phyloP scores from a whole-genome alignment of 2,329 filamentous ascomycete species.

The Penicillium italicum region DNA sequence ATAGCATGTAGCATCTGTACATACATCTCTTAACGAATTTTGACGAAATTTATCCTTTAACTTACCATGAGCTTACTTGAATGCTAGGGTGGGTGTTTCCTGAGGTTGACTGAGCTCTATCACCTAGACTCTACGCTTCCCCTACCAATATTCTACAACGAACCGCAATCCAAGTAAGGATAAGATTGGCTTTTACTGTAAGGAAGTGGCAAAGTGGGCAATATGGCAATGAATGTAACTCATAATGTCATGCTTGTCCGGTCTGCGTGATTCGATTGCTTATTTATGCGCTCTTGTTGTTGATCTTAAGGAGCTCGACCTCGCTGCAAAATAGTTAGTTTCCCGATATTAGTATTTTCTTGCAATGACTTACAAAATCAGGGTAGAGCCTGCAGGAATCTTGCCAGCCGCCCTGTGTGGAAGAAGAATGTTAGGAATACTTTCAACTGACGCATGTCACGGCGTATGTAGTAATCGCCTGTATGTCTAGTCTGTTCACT shows the following conservation, averaged over 20 bases:
- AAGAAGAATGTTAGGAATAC: constrained; percentile 9
- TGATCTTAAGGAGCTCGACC: constrained; percentile 65
- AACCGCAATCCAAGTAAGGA: not conserved
- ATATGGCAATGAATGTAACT: not conserved
- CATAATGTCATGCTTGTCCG: not conserved
- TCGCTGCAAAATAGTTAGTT: constrained; percentile 48
- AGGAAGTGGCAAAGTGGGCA: not conserved
- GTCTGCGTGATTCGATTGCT: not conserved
- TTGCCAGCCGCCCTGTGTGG: constrained; percentile 15
- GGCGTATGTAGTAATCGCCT: not conserved
- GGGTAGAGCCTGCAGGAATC: constrained; percentile 67
- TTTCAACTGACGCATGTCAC: not conserved
- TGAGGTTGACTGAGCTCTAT: not conserved
- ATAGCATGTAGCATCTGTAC: not conserved
- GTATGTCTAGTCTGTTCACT: constrained; percentile 12
- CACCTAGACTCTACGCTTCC: no score
- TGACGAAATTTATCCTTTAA: not conserved
- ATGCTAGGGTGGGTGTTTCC: not conserved
- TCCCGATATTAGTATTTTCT: not conserved
- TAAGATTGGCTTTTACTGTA: no score
- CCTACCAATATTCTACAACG: not conserved
- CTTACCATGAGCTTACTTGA: not conserved
- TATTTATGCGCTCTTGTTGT: constrained; percentile 46
- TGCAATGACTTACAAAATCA: constrained; percentile 69
- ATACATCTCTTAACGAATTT: not conserved